Evolutionary conservation across 495 filamentous ascomycete species (phyloP).

Genomic region (Thermothielavioides terrestris): DNA sequence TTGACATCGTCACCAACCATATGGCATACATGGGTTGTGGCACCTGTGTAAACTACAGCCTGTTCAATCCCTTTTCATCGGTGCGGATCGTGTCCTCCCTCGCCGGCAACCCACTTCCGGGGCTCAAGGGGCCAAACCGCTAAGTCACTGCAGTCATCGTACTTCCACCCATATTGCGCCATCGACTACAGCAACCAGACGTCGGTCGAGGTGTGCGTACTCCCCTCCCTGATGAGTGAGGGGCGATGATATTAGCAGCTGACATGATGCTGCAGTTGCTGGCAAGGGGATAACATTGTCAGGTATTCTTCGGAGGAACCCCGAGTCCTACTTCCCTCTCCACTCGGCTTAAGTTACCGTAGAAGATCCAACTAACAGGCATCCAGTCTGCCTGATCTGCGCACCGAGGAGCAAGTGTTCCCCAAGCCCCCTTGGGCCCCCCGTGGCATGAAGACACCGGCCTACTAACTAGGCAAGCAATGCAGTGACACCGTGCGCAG

Average conservation of each 20-base stretch:
- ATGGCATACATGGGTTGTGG: conserved; percentile 55
- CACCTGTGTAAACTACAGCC: conserved; percentile 49
- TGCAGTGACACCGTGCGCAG: conserved; percentile 38
- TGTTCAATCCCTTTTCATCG: conserved; percentile 58
- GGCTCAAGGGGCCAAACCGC: too few species aligned
- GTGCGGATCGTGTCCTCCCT: conserved; percentile 7
- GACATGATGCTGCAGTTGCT: conserved; percentile 40
- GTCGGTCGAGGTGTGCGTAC: conserved; percentile 29
- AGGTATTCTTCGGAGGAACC: conserved; percentile 8
- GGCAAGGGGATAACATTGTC: conserved; percentile 56
- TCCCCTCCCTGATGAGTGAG: conserved; percentile 20
- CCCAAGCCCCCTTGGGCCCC: background rate
- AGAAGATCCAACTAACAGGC: background rate
- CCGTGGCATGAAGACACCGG: background rate
- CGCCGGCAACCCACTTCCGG: background rate
- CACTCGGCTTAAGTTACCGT: too few species aligned
- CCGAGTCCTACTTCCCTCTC: background rate
- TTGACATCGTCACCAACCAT: conserved; percentile 73
- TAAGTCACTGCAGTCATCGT: conserved; percentile 23
- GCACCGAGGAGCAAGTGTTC: conserved; percentile 43
- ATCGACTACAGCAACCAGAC: conserved; percentile 57
- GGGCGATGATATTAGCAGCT: background rate
- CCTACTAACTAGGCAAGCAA: background rate
- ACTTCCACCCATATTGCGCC: conserved; percentile 60
- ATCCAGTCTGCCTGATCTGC: conserved; percentile 54